Base-by-base conservation (phyloP, 306 rosid genomes). In the Vicia villosa region DNA sequence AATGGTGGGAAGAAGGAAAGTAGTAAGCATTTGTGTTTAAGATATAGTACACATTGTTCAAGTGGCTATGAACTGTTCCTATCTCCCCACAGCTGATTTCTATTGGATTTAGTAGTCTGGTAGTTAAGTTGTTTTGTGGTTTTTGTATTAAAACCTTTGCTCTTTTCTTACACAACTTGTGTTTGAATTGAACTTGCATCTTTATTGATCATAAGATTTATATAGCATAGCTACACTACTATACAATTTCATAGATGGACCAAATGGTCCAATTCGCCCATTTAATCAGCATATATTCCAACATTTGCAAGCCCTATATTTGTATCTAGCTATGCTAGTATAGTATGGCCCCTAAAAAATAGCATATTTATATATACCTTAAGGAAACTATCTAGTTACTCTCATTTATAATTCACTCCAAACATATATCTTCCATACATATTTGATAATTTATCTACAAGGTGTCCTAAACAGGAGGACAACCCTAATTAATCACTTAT, bases 381-480 rank as follows among this genome's bases (percentile, higher is more conserved):
- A 17, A 47, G 34, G 46, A 47, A 32, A 52, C 37, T 55, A 24
- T 37, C 10, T 11, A 54, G 34, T 22, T 55, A 55, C 61, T 12
- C 17, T 20, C 15, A 20, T 43, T 19, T 2, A 45, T 24, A 32
- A 32, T 43, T 37, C 46, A 69, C 36, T 50, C 56, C 56, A 56
- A 56, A 65, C 41, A 37, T 43, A 52, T 21, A 14, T 9, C 9
- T 61, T 38, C 28, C 20, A 19, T 8, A 43, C 19, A 37, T 2
- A 62, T 28, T 76, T 19, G 51, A 26, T 26, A 40, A 14, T 63
- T 32, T 41, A 37, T 46, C 38, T 70, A 20, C 28, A 14, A 68
- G 32, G 75, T 60, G 83, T 76, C 52, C 79, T 68, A 60, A 67
- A 72, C 40, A 59, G 70, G 49, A 13, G 6, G 49, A 13, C 17